These are phyloP conservation scores for Lasiosphaeriaceae sp. DNA, from an alignment of 495 filamentous ascomycete genomes.

Conservation along the genomic window DNA sequence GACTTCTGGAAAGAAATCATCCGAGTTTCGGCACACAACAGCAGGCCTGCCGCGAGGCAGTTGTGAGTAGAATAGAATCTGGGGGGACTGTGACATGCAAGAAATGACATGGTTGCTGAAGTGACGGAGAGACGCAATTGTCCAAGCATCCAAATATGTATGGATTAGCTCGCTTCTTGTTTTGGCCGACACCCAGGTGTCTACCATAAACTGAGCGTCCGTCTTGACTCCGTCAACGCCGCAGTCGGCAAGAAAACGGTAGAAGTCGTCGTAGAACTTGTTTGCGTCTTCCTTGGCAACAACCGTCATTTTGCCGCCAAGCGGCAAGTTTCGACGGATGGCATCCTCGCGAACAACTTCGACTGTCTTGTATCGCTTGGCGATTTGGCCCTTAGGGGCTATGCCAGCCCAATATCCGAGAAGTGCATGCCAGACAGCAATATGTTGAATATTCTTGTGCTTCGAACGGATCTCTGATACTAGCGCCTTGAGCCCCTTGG, in stretches of 20 bases:
- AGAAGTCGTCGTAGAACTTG: conserved; percentile 88
- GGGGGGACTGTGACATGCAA: conserved; percentile 87
- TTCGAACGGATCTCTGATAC: conserved; percentile 62
- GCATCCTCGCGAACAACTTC: conserved; percentile 51
- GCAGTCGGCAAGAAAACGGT: conserved; percentile 62
- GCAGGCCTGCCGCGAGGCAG: conserved; percentile 66
- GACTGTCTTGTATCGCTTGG: conserved; percentile 72
- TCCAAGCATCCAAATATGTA: conserved; percentile 85
- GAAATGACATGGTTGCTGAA: conserved; percentile 77
- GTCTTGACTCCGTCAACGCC: conserved; percentile 86
- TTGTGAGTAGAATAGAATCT: conserved; percentile 79
- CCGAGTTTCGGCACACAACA: conserved; percentile 76
- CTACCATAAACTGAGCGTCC: conserved; percentile 83
- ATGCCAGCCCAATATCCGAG: conserved; percentile 95
- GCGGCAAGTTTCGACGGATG: conserved; percentile 48
- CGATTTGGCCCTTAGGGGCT: conserved; percentile 64
- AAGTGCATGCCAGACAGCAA: conserved; percentile 96
- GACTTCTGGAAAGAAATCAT: conserved; percentile 88
- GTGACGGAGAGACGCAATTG: conserved; percentile 66
- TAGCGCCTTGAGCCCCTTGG: conserved; percentile 67
- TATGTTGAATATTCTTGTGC: conserved; percentile 71
- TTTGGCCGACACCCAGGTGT: conserved; percentile 63
- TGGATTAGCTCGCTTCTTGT: conserved; percentile 64
- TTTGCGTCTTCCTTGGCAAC: conserved; percentile 67
- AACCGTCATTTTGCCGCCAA: conserved; percentile 65